phyloP scores from a whole-genome alignment of 2,329 filamentous ascomycete genomes.

The Pseudogymnoascus sp. region DNA sequence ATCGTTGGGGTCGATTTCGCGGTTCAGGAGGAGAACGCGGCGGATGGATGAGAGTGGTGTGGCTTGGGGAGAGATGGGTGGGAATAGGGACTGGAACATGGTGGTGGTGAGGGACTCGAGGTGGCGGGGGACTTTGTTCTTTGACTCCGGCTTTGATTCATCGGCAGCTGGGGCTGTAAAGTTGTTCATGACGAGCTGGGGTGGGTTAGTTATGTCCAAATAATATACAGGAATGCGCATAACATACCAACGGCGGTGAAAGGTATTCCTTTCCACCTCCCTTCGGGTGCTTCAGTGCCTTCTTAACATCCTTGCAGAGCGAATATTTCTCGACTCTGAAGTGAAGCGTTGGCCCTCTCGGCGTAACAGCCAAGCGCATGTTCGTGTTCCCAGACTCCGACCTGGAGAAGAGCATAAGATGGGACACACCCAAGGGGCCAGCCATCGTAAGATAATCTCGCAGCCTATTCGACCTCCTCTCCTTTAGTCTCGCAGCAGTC shows the following conservation, averaged over 20 bases:
- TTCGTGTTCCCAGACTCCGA: conserved; percentile 89
- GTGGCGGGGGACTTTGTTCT: conserved; percentile 76
- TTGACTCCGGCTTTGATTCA: conserved; percentile 39
- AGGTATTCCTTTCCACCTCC: conserved; percentile 79
- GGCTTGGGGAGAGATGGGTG: conserved; percentile 85
- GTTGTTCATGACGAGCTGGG: conserved; percentile 92
- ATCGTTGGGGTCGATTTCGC: conserved; percentile 54
- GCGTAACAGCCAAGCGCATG: conserved; percentile 77
- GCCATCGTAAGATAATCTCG: conserved; percentile 94
- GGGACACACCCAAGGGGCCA: conserved; percentile 85
- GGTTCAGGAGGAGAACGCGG: conserved; percentile 82
- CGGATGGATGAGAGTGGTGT: conserved; percentile 90
- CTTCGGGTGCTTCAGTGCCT: conserved; percentile 73
- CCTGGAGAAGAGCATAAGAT: conserved; percentile 87
- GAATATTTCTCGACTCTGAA: conserved; percentile 95
- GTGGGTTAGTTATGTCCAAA: conserved; percentile 22
- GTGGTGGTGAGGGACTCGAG: conserved; percentile 89
- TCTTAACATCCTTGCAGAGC: conserved; percentile 81
- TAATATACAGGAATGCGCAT: conserved; percentile 12
- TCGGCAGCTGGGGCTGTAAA: conserved; percentile 60
- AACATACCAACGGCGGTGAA: conserved; percentile 67
- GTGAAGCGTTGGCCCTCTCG: conserved; percentile 84
- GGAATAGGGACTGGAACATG: conserved; percentile 93
- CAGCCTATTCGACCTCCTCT: conserved; percentile 79
- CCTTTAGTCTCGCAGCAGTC: conserved; percentile 81